Evolutionary conservation across 139 green algal species (phyloP), one percentile per base, ranked within the genome.

Genomic region (Chlorella ohadii): DNA sequence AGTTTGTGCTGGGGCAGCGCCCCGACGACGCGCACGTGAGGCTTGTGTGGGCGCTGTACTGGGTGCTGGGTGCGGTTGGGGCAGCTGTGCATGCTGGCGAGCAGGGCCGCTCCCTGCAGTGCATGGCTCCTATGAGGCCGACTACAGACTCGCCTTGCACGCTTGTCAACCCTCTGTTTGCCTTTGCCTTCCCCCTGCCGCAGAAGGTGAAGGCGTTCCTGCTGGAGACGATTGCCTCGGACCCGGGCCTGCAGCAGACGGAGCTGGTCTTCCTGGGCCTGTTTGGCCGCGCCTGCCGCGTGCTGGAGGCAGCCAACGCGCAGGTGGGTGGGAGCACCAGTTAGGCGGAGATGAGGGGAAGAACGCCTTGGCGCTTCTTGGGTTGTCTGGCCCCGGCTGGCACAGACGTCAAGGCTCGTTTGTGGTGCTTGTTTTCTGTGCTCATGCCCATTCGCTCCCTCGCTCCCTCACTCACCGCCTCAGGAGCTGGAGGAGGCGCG

Each of bases 231-330:
- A 94, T 98, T 41, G 91, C 92, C 51, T 90, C 87, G 22, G 96
- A 98, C 88, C 90, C 94, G 15, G 95, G 95, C 13, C 87, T 96
- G 67, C 91, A 97, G 84, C 94, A 98, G 89, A 89, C 92, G 1
- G 92, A 96, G 89, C 89, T 97, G 74, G 87, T 97, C 22, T 94
- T 98, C 79, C 86, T 96, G 76, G 95, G 94, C 3, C 88, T 97
- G 9, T 98, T 97, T 87, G 95, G 94, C 5, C 90, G 95, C 61
- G 82, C 93, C 23, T 96, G 91, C 90, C 85, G 92, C 65, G 70
- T 96, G 36, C 85, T 96, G 73, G 88, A 93, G n/a, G 83, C 13
- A 16, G 75, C 55, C n/a, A 70, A 88, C 23, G 9, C 61, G 15
- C 74, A 90, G 82, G 88, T 83, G 59, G n/a, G 77, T 9, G 44